Evolutionary conservation across 2,329 filamentous ascomycete species (phyloP), one percentile per base, ranked within the genome.

Genomic region (Leptographium radiaticola): DNA sequence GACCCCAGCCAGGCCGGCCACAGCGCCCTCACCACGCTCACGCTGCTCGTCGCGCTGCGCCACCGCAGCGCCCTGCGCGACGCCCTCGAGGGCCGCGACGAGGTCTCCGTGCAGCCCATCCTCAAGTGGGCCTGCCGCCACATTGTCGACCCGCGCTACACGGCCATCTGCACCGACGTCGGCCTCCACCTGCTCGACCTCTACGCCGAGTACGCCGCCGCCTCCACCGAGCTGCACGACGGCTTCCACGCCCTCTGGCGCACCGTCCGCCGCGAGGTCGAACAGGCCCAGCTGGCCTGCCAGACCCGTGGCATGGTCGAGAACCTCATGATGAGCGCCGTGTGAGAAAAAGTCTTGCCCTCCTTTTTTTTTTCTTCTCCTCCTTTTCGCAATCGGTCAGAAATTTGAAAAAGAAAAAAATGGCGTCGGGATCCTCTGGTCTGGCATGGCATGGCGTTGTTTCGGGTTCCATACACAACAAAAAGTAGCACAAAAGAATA

Each of bases 231-330:
- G 65, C 77, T 97, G 54, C 83, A 87, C 57, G 75, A 75, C 50
- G 75, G 83, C 49, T 82, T 97, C 62, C 76, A 80, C 61, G 75
- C 74, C 49, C 72, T 96, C 58, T 81, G 86, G 64, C 72, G 76
- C 47, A 75, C 83, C 42, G 91, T 97, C 20, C 77, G 80, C 58
- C 72, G 79, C 43, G 87, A 93, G 67, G 85, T 90, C 12, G 88
- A 94, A 67, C 82, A 85, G 63, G 87, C 89, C 25, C 87, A 95
- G 69, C 77, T 86, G 64, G 90, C 91, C 2, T 84, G 81, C 61
- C 82, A 86, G 69, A 90, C 88, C 12, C 79, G 79, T 60, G 93
- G 91, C 2, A 96, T 97, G 90, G 70, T 97, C 59, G 87, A 91
- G 62, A 85, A 71, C 49, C 59, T 81, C 59, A 80, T 86, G 62